Conservation (phyloP, 306 rosid species). For the Echinosophora koreensis region DNA sequence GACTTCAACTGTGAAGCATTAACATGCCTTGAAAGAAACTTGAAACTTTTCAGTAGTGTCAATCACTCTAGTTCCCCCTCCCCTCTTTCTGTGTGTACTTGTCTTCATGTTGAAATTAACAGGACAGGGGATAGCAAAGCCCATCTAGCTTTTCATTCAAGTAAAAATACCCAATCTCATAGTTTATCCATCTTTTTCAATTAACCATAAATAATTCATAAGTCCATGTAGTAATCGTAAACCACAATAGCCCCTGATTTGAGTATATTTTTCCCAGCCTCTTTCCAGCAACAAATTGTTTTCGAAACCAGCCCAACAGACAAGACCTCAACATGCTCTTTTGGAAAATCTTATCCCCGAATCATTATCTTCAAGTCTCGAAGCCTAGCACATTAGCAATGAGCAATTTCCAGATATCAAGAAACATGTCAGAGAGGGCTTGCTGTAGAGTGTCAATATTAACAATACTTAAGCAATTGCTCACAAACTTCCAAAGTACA, state of each 20-base stretch:
- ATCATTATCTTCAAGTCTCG: neutral
- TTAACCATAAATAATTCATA: neutral
- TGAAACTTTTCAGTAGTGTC: neutral
- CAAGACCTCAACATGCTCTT: slow-evolving; percentile 4
- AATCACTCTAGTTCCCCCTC: neutral
- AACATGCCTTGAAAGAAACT: neutral
- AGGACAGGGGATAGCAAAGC: neutral
- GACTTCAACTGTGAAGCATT: neutral
- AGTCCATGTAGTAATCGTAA: no score
- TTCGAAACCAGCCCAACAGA: neutral
- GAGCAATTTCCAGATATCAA: slow-evolving; percentile 3
- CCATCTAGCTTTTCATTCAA: slow-evolving; percentile 24
- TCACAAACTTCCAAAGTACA: no score
- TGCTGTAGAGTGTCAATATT: no score
- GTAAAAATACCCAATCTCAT: neutral
- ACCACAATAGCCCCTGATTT: no score
- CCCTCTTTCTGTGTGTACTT: neutral
- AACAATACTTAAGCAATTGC: no score
- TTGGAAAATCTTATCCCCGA: neutral
- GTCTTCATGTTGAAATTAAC: slow-evolving; percentile 4
- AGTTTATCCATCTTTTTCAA: neutral
- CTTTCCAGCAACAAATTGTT: neutral
- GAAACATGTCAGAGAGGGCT: neutral
- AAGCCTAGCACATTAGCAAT: neutral
- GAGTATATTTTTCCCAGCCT: slow-evolving; percentile 1